Evolutionary conservation across 2,329 filamentous ascomycete species (phyloP).

Genomic region (Alternaria novae-zelandiae): DNA sequence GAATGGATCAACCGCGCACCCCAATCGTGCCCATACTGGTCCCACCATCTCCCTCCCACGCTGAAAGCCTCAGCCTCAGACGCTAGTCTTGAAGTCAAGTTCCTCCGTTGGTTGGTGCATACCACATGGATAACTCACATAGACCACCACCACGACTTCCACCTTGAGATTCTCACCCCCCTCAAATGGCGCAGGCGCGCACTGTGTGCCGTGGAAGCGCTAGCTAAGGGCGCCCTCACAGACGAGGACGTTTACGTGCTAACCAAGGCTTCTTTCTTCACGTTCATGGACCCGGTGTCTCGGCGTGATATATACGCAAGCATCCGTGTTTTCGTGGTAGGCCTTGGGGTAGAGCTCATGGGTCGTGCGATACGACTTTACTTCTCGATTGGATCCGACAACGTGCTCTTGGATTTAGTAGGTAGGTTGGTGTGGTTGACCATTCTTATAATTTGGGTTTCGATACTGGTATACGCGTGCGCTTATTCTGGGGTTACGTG

Average conservation of each 20-base stretch:
- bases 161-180: background rate
- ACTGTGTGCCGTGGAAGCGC: background rate
- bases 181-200: background rate
- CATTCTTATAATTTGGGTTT: too few species aligned
- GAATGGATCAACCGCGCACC: background rate
- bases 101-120: background rate
- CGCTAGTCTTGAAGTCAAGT: background rate
- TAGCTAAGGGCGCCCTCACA: background rate
- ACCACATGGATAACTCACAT: background rate
- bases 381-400: too few species aligned
- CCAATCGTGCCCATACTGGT: background rate
- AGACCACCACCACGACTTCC: background rate
- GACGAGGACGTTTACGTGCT: background rate
- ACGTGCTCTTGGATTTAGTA: too few species aligned
- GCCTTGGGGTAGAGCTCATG: too few species aligned
- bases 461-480: background rate
- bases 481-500: background rate
- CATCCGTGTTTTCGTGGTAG: background rate
- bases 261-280: background rate
- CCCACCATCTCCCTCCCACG: background rate
- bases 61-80: background rate
- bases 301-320: background rate
- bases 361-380: too few species aligned
- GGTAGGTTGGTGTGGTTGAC: too few species aligned
- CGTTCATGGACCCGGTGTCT: background rate